A percentile compares a stretch with the other conserved stretches of the same genome.
These are phyloP conservation scores for Tuctoria greenei DNA, from an alignment of 176 grass and related monocot species.

Conservation along the genomic window DNA sequence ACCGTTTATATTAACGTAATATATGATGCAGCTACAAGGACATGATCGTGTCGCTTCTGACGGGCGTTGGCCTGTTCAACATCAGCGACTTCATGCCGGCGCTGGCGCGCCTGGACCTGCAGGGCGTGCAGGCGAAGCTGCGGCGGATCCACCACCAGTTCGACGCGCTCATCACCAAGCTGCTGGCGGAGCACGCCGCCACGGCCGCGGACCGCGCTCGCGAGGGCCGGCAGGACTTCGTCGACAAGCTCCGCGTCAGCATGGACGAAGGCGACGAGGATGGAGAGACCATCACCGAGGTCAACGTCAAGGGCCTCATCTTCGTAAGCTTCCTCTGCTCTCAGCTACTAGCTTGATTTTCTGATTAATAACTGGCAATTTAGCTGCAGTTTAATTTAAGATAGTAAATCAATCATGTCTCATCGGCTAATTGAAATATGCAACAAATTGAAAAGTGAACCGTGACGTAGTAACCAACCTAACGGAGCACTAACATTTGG, in stretches of 20 bases:
- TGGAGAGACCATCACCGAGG: constrained; percentile 65
- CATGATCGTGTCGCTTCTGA: constrained; percentile 80
- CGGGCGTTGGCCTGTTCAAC: constrained; percentile 72
- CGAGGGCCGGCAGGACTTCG: constrained; percentile 60
- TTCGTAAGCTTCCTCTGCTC: constrained; percentile 51
- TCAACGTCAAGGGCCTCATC: constrained; percentile 91
- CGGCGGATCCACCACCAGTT: constrained; percentile 62
- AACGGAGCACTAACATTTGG: background rate
- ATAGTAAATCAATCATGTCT: background rate
- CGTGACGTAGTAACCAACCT: background rate
- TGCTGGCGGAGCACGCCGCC: constrained; percentile 71
- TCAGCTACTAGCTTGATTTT: background rate
- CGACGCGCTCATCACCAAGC: constrained; percentile 68
- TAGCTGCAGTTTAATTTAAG: background rate
- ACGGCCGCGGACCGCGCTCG: constrained; percentile 53
- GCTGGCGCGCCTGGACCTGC: constrained; percentile 73
- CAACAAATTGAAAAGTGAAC: background rate
- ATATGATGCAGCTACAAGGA: constrained; percentile 59
- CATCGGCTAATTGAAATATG: background rate
- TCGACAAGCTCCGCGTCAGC: constrained; percentile 60
- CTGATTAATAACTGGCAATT: background rate
- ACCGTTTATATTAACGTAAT: too few relatives aligned
- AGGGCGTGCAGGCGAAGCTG: constrained; percentile 75
- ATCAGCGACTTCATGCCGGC: constrained; percentile 84
- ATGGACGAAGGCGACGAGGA: constrained; percentile 45